phyloP scores from a whole-genome alignment of 805 yeast genomes.

The Suhomyces canberraensis region DNA sequence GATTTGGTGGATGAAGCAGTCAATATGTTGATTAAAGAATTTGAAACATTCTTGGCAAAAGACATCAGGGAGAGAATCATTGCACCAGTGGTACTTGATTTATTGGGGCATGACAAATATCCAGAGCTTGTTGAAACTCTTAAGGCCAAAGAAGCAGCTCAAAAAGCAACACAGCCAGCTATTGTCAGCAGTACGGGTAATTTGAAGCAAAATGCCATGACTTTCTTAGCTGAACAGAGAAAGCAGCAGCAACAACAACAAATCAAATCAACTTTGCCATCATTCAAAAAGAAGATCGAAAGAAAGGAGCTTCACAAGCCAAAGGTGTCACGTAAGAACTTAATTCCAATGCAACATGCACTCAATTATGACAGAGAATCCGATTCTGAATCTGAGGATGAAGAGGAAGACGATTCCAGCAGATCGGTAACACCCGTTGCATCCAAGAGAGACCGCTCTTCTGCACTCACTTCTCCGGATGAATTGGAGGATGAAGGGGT shows the following conservation, averaged over 20 bases:
- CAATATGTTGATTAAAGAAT: constrained; percentile 56
- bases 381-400: constrained; percentile 35
- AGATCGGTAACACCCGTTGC: constrained; percentile 35
- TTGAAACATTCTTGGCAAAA: constrained; percentile 58
- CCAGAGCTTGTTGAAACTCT: constrained; percentile 45
- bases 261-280: constrained; percentile 23
- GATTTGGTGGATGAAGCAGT: constrained; percentile 58
- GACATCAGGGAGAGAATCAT: constrained; percentile 73
- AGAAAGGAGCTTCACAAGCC: constrained; percentile 12
- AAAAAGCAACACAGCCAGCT: constrained; percentile 11
- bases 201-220: constrained; percentile 25
- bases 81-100: constrained; percentile 63
- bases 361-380: constrained; percentile 40
- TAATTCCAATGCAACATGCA: constrained; percentile 55
- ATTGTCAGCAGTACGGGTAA: constrained; percentile 8
- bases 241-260: constrained; percentile 8
- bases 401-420: constrained; percentile 35
- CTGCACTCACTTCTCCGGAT: neutral
- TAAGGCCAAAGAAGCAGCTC: constrained; percentile 26
- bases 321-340: constrained; percentile 22
- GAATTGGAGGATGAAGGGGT: constrained; percentile 17
- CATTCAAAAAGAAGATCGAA: constrained; percentile 28
- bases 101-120: constrained; percentile 56
- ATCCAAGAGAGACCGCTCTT: constrained; percentile 24
- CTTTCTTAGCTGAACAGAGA: constrained; percentile 22